Percentiles rank a stretch among this genome's conserved stretches.
Evolutionary conservation across 306 rosid genomes (phyloP).

Genomic region (Cicer pinnatifidum): DNA sequence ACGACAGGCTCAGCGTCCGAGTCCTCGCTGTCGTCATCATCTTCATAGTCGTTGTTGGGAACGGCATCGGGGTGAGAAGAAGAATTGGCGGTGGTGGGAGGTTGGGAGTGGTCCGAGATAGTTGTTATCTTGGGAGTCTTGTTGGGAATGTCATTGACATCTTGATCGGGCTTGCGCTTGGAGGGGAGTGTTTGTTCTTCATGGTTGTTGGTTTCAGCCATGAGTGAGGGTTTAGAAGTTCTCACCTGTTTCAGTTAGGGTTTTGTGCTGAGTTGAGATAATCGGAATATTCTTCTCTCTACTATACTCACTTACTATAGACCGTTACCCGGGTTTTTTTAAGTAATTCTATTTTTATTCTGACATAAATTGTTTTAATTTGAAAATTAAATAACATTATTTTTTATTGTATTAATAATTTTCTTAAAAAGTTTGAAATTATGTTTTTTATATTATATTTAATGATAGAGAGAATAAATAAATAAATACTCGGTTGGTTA

Average conservation of each 20-base stretch:
- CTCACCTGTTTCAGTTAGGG: constrained; percentile 25
- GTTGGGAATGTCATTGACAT: constrained; percentile 48
- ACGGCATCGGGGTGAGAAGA: constrained; percentile 44
- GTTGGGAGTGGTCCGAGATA: constrained; percentile 31
- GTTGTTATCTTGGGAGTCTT: constrained; percentile 60
- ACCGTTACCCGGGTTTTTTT: too few species aligned
- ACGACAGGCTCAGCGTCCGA: constrained; percentile 48
- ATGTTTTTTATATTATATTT: too few species aligned
- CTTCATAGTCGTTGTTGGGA: constrained; percentile 15
- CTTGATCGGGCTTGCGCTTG: constrained; percentile 68
- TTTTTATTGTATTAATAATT: too few species aligned
- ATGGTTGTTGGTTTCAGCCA: constrained; percentile 63
- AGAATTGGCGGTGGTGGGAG: constrained; percentile 28
- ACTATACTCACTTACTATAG: too few species aligned
- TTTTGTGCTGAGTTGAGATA: constrained; percentile 8
- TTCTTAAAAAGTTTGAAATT: too few species aligned
- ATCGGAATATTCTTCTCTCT: constrained; percentile 3
- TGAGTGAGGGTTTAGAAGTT: constrained; percentile 34
- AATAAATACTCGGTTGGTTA: too few species aligned
- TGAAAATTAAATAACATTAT: too few species aligned
- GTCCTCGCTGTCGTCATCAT: constrained; percentile 24
- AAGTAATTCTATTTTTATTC: too few species aligned
- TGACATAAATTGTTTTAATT: too few species aligned
- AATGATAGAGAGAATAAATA: too few species aligned
- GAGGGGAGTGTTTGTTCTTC: constrained; percentile 59